Evolutionary conservation across 768 basidiomycete genomes (phyloP), one percentile per base, ranked within the genome.

Genomic region (Rhizopogon vulgaris): DNA sequence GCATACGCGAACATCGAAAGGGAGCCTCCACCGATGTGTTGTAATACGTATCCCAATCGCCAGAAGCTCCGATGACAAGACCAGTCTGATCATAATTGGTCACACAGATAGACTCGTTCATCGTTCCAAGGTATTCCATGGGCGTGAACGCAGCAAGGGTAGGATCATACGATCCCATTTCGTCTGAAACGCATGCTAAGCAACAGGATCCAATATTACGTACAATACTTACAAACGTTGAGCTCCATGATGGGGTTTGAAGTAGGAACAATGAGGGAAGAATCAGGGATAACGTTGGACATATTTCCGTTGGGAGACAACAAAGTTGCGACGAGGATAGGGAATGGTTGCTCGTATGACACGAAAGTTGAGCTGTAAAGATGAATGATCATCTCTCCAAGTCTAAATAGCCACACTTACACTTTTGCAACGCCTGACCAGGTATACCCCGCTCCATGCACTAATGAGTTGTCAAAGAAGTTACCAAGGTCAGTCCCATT

Each of bases 101-200:
- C 25, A 55, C 46, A 34, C 60, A 61, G 28, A 53, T 38, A 4
- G 55, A 52, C 18, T 52, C 52, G 18, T 52, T 52, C 15, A 39
- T 48, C 30, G 52, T 49, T 22, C 52, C 52, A 8, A 52, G 58
- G 58, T 71, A 74, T 42, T 72, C 63, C 38, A 69, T 57, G 0
- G 67, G 62, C 1, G 72, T 70, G 51, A 73, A 74, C 2, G 73
- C 71, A 2, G 69, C 63, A 11, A 66, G 60, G n/a, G 62, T 63
- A 38, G 69, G 60, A 47, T 70, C 65, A 49, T 60, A 70, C 0
- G 63, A 65, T 9, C 69, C 69, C 42, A 63, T 59, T 43, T 61
- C 58, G 45, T 50, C 60, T 55, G 40, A 34, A 28, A 34, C 1
- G 14, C 22, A 30, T 11, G 30, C 11, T 30, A 25, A 15, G 25